phyloP scores from a whole-genome alignment of 225 moss, liverwort and hornwort genomes.

The Climacium dendroides region DNA sequence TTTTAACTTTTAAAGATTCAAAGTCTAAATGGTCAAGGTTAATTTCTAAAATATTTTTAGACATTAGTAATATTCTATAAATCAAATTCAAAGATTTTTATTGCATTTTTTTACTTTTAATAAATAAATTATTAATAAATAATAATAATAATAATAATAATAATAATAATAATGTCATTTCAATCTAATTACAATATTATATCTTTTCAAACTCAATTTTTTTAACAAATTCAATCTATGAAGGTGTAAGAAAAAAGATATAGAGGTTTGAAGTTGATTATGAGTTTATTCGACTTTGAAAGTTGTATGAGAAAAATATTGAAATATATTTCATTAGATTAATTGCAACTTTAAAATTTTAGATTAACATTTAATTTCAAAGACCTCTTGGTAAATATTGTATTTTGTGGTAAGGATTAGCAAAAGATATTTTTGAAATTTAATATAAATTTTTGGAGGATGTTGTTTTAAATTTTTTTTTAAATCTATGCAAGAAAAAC shows the following conservation, averaged over 20 bases:
- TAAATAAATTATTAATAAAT: no score
- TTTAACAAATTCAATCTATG: background rate
- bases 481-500: rapidly evolving
- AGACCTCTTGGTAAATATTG: no score
- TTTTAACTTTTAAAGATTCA: background rate
- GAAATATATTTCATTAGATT: background rate
- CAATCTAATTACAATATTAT: no score
- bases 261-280: background rate
- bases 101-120: background rate
- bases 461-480: rapidly evolving
- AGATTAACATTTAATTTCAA: background rate
- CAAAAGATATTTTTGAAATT: background rate
- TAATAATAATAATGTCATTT: no score
- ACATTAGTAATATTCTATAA: background rate
- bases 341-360: background rate
- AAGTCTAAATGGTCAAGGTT: background rate
- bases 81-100: rapidly evolving
- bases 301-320: background rate
- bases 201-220: rapidly evolving
- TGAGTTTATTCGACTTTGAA: background rate
- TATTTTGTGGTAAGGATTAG: rapidly evolving
- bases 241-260: background rate
- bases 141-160: no score
- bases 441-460: background rate
- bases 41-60: rapidly evolving